Evolutionary conservation across 148 eudicot genomes (phyloP), one percentile per base, ranked within the genome.

Genomic region (Dysphania ambrosioides): DNA sequence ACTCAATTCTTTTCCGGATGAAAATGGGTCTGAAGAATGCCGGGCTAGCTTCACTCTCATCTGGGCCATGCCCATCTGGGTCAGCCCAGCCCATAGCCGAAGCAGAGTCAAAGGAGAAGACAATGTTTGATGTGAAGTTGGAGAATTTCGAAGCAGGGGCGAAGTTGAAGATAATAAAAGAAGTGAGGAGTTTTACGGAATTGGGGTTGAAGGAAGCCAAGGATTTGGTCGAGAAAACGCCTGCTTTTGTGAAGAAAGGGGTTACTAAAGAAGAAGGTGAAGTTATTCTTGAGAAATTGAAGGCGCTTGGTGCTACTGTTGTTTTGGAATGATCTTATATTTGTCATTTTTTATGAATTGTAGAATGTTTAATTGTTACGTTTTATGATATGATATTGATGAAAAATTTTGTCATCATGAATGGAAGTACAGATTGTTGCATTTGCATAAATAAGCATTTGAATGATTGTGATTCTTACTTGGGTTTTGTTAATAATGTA

Each of bases 181-280:
- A 91, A 66, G 87, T 91, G 23, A 84, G 97, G 66, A 61, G 78
- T 16, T 86, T 87, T 66, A 91, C 93, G 58, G 88, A 86, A 29
- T 79, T 91, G 53, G 93, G 93, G 51, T 76, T 91, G 73, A 91
- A 91, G 72, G 96, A 92, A 66, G 97, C 97, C 10, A 92, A 92
- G 41, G 93, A 90, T 57, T 80, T 92, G 86, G 96, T 92, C 23
- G 97, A 92, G 83, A 92, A 87, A 40, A 86, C 83, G 10, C 97
- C 97, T 0, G 71, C 79, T 4, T 91, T 92, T 74, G 81, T 92
- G 31, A 92, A 88, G 86, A 85, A 83, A 57, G 93, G 91, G 13
- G 85, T 90, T 2, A 60, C 91, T 0, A 90, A 92, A 51, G 97
- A 90, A 30, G 96, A 92, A 71, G 96, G 84, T 0, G 87, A 88